These are phyloP conservation scores for Agapanthus africanus DNA, from an alignment of 106 monocot genomes.

Conservation along the genomic window DNA sequence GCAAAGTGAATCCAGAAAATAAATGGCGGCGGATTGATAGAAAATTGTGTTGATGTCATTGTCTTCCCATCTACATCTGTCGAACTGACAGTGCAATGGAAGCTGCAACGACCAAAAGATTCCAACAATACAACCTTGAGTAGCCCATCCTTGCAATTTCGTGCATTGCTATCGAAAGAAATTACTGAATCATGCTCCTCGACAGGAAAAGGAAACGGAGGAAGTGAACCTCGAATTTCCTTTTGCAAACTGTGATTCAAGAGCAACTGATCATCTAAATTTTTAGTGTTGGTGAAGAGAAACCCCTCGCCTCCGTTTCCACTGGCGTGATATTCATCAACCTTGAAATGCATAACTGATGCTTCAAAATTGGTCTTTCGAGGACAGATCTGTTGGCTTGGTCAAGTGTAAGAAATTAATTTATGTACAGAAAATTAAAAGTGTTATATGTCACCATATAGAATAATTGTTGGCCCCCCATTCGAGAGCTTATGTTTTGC, in stretches of 20 bases:
- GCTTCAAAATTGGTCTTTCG: slow-evolving; percentile 47
- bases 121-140: slow-evolving; percentile 55
- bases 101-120: slow-evolving; percentile 56
- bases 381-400: slow-evolving; percentile 51
- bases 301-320: slow-evolving; percentile 15
- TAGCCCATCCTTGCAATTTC: slow-evolving; percentile 8
- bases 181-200: slow-evolving; percentile 20
- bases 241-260: slow-evolving; percentile 30
- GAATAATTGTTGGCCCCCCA: not conserved
- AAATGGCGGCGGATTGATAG: slow-evolving; percentile 57
- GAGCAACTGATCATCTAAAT: slow-evolving; percentile 11
- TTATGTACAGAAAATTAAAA: not conserved
- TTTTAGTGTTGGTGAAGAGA: slow-evolving; percentile 6
- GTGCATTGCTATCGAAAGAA: slow-evolving; percentile 1
- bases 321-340: slow-evolving; percentile 52
- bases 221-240: slow-evolving; percentile 43
- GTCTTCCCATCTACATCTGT: slow-evolving; percentile 29
- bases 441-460: too few species aligned
- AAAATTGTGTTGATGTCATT: slow-evolving; percentile 33
- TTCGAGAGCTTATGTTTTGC: too few species aligned
- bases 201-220: slow-evolving; percentile 41
- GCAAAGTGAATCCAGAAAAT: slow-evolving; percentile 72
- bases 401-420: slow-evolving; percentile 23
- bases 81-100: slow-evolving; percentile 32
- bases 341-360: slow-evolving; percentile 41